Base-by-base conservation (phyloP, 2,329 filamentous ascomycete species). In the Chaetomium globosum region DNA sequence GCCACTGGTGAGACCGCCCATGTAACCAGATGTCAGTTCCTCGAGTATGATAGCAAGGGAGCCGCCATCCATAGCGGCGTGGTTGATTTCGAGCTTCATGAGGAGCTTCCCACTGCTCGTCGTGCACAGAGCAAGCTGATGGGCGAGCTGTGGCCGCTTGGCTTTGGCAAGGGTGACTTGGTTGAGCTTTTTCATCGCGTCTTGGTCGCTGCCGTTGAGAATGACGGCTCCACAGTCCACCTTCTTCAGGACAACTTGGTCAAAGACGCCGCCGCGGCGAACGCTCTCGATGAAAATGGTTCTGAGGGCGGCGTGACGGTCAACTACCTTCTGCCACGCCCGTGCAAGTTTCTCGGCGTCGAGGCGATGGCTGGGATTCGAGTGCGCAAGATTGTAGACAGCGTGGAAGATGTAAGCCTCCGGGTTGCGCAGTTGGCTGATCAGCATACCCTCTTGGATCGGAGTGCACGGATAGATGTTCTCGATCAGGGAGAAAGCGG, bases 391-490 rank as follows among this genome's bases (percentile, higher is more conserved):
- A 10, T 59, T 51, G 67, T 71, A 67, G 55, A 72, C 57, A 23
- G 65, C 67, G 53, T 69, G 69, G 66, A 71, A 69, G 56, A 67
- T 63, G 65, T 69, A 72, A 36, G 66, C 70, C 21, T 63, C 65
- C 28, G 67, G 63, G 49, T 68, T 64, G 39, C 68, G 71, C 33
- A 71, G 67, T 39, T 71, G 71, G 31, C 69, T 69, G 64, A 72
- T 70, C 16, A 72, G 61, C 58, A 72, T 71, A 12, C 70, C 70
- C 52, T 71, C 69, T 33, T 72, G 71, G 3, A 72, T 67, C 1
- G 70, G 69, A 8, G 71, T 71, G 63, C 71, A 72, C 0, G 70
- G 71, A 36, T 71, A 71, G 13, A 72, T 69, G 23, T 71, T 70
- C 48, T 72, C 67, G 5, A 72, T 48, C 13, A 68, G 48, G 10